Conservation (phyloP, 2,329 filamentous ascomycete genomes). For the Aspergillus sp. region DNA sequence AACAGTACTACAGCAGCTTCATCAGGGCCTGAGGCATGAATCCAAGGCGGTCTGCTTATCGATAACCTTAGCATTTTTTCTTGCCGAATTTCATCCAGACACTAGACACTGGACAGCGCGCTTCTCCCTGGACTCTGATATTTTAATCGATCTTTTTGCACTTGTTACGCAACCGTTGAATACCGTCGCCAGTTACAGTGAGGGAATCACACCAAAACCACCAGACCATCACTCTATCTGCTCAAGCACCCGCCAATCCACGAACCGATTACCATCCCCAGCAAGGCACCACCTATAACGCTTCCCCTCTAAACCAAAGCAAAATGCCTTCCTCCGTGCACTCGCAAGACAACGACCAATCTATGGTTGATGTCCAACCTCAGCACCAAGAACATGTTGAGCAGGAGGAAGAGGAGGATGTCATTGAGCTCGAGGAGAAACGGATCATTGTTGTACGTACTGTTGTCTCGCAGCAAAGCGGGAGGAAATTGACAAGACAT, state of each 20-base stretch:
- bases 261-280: not conserved
- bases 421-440: conserved; percentile 48
- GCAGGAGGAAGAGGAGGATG: conserved; percentile 43
- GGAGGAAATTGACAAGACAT: not conserved
- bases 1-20: not conserved
- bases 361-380: conserved; percentile 44
- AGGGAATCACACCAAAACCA: not conserved
- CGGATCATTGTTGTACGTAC: conserved; percentile 65
- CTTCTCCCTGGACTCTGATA: not conserved
- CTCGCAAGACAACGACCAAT: conserved; percentile 46
- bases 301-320: not conserved
- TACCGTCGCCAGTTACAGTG: not conserved
- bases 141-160: not conserved
- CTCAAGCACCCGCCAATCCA: not conserved
- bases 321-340: conserved; percentile 46
- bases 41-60: conserved; percentile 28
- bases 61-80: conserved; percentile 27
- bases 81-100: not conserved
- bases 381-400: conserved; percentile 50
- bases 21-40: not conserved
- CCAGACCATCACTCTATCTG: not conserved
- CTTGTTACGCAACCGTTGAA: not conserved
- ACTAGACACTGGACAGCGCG: not conserved
- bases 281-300: not conserved
- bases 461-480: not conserved